These are phyloP conservation scores for Colletotrichum orbiculare DNA, from an alignment of 2,329 filamentous ascomycete genomes.

Conservation along the genomic window DNA sequence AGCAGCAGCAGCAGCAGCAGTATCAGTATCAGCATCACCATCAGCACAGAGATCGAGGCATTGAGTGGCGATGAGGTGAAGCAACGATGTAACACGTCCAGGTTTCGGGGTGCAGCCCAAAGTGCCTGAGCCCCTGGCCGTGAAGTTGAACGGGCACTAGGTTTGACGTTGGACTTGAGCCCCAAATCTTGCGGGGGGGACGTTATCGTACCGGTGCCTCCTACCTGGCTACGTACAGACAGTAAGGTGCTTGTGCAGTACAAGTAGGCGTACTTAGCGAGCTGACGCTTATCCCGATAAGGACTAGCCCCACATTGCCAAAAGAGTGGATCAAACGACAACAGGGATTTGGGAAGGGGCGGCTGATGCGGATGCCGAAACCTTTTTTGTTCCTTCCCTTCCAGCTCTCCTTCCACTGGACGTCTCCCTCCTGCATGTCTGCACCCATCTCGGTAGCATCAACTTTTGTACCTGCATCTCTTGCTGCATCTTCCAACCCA, in stretches of 20 bases:
- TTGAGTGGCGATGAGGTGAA: constrained; percentile 50
- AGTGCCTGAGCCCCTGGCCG: constrained; percentile 34
- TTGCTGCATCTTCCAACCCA: background rate
- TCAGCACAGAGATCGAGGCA: constrained; percentile 33
- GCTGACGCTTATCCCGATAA: background rate
- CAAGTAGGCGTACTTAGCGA: too few relatives aligned
- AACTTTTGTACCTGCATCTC: background rate
- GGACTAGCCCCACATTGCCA: constrained; percentile 25
- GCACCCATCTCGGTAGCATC: too few relatives aligned
- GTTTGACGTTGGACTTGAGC: constrained; percentile 37
- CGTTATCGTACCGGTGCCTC: too few relatives aligned
- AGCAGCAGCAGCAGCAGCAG: too few relatives aligned
- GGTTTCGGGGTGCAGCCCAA: constrained; percentile 51
- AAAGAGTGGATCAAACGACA: constrained; percentile 37
- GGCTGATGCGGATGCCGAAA: constrained; percentile 35
- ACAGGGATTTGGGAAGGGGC: constrained; percentile 35
- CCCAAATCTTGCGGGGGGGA: constrained; percentile 30
- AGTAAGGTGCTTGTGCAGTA: too few relatives aligned
- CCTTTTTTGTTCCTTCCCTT: constrained; percentile 29
- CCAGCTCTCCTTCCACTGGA: background rate
- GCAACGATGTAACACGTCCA: constrained; percentile 58
- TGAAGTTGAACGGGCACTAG: constrained; percentile 25
- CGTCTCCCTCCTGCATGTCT: background rate
- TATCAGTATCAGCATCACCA: too few relatives aligned
- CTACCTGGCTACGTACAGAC: too few relatives aligned